Percentiles rank a stretch among this genome's conserved stretches.
Conservation (phyloP, 148 eudicot species). For the Arctostaphylos glauca region DNA sequence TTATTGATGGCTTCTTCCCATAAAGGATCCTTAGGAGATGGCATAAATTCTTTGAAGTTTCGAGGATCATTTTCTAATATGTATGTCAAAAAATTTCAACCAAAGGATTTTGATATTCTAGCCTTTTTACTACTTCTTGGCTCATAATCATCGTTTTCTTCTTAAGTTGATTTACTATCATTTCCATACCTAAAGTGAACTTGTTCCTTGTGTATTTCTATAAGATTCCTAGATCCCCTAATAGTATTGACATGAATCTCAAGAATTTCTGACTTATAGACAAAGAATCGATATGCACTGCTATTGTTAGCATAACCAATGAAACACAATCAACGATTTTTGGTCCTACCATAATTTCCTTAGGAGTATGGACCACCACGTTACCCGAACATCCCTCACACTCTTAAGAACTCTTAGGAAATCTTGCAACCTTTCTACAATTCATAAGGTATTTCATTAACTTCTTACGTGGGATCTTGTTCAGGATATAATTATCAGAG, state of each 20-base stretch:
- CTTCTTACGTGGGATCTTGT: neutral
- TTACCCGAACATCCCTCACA: constrained; percentile 21
- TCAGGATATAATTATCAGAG: neutral
- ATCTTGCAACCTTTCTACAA: constrained; percentile 10
- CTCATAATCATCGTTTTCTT: too few species aligned
- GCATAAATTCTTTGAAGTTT: too few species aligned
- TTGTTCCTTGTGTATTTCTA: neutral
- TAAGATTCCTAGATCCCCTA: neutral
- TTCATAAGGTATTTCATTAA: constrained; percentile 1
- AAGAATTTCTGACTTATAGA: neutral
- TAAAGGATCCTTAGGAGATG: neutral
- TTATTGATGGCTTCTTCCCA: neutral
- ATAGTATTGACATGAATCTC: neutral
- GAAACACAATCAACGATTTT: constrained; percentile 7
- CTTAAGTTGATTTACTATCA: too few species aligned
- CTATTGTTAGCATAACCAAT: constrained; percentile 19
- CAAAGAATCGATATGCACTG: neutral
- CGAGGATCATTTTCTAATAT: too few species aligned
- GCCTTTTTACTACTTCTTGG: too few species aligned
- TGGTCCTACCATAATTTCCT: constrained; percentile 7
- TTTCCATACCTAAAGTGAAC: too few species aligned
- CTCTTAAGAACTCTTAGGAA: constrained; percentile 9
- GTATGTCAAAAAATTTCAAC: too few species aligned
- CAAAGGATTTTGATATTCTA: too few species aligned
- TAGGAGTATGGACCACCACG: neutral